phyloP scores from a whole-genome alignment of 2,329 filamentous ascomycete species.

The Apiospora marii region DNA sequence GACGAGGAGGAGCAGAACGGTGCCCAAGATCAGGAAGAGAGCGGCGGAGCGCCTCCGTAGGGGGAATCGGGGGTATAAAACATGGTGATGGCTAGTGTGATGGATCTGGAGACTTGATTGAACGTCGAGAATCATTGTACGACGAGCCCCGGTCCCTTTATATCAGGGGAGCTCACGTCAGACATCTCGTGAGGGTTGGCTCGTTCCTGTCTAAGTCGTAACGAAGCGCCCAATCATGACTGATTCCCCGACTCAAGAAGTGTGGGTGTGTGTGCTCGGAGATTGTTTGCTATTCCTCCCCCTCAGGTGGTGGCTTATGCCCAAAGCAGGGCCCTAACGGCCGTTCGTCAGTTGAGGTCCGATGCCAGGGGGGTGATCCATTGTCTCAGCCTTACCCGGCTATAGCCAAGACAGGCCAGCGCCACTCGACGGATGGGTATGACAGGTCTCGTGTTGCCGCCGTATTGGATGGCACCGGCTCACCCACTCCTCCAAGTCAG shows the following conservation, averaged over 20 bases:
- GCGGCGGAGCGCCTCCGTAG: constrained; percentile 8
- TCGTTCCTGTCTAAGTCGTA: not conserved
- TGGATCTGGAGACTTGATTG: not conserved
- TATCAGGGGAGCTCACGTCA: not conserved
- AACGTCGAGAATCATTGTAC: not conserved
- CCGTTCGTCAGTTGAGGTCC: not conserved
- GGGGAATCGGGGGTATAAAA: not conserved
- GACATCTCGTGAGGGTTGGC: not conserved
- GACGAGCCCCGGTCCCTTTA: not conserved
- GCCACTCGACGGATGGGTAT: not conserved
- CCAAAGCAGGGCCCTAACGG: not conserved
- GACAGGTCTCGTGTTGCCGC: not conserved
- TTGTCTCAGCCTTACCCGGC: constrained; percentile 21
- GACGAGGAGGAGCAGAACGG: constrained; percentile 24
- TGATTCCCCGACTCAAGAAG: not conserved
- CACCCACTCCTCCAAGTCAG: not conserved
- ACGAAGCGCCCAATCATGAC: not conserved
- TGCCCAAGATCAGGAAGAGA: not conserved
- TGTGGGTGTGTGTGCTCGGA: not conserved
- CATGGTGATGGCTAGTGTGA: not conserved
- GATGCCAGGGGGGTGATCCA: not conserved
- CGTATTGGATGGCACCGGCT: not conserved
- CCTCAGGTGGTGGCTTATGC: not conserved
- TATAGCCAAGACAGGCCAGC: constrained; percentile 3
- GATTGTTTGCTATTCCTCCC: not conserved